These are phyloP conservation scores for Nematocida sp. DNA, from an alignment of 371 early-diverging fungal genomes.

Conservation along the genomic window DNA sequence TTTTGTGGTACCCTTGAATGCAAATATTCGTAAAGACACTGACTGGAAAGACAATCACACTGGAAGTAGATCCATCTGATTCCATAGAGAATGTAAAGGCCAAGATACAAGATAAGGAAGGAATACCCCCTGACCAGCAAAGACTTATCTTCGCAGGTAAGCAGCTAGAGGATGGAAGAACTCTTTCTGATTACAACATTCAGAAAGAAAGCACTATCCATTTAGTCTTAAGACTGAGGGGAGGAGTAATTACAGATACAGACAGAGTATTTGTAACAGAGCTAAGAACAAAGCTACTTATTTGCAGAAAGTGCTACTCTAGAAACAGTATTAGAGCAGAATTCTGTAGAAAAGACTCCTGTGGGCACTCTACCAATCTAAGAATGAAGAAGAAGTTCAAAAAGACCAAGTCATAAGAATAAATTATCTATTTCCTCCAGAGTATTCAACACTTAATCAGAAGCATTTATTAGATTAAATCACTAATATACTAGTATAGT, in stretches of 20 bases:
- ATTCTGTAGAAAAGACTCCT: conserved; percentile 99
- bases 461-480: too few relatives aligned
- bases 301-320: conserved; percentile 75
- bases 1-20: conserved; percentile 67
- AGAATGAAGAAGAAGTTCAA: conserved; percentile 67
- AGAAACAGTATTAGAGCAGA: conserved; percentile 95
- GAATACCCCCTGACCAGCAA: conserved; percentile 98
- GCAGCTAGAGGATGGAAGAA: conserved; percentile 81
- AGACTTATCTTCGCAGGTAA: conserved; percentile 98
- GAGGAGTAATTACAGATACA: conserved; percentile 51
- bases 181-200: conserved; percentile 69
- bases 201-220: conserved; percentile 94
- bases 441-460: too few relatives aligned
- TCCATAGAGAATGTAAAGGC: conserved; percentile 86
- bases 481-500: neutral
- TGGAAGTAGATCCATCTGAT: conserved; percentile 89
- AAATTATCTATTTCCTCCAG: too few relatives aligned
- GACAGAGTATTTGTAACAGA: conserved; percentile 50
- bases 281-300: conserved; percentile 13
- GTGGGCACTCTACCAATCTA: conserved; percentile 95
- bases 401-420: conserved; percentile 47
- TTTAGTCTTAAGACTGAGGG: conserved; percentile 71
- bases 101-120: conserved; percentile 96
- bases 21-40: conserved; percentile 94
- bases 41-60: conserved; percentile 90